Evolutionary conservation across 768 basidiomycete species (phyloP).

Genomic region (Suillus subalutaceus): DNA sequence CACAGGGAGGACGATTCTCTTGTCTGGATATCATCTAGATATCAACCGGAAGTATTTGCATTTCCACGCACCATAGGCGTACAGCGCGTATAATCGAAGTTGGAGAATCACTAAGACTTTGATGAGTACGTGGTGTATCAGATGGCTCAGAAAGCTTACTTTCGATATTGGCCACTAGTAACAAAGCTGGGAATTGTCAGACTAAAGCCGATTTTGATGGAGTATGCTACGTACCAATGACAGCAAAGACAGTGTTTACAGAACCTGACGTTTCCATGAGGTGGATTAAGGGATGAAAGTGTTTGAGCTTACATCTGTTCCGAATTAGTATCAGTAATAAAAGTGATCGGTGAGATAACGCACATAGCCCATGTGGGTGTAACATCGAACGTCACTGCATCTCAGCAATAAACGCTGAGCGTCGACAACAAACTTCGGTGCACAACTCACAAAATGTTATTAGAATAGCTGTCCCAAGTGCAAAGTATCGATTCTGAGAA

Average conservation of each 20-base stretch:
- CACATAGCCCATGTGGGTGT: constrained; percentile 5
- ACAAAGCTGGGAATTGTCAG: neutral
- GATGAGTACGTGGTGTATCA: neutral
- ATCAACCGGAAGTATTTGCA: neutral
- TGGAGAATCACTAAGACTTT: constrained; percentile 8
- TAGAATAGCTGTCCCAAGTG: constrained; percentile 4
- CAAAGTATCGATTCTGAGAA: constrained; percentile 13
- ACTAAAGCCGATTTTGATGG: neutral
- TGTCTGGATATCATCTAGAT: neutral
- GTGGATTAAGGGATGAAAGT: neutral
- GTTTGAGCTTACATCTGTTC: neutral
- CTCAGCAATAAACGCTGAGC: neutral
- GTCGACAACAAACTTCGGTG: neutral
- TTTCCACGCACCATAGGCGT: neutral
- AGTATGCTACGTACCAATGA: neutral
- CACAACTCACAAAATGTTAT: constrained; percentile 9
- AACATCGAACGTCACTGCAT: neutral
- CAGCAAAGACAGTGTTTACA: neutral
- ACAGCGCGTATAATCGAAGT: constrained; percentile 7
- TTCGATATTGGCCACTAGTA: constrained; percentile 10
- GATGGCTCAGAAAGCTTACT: neutral
- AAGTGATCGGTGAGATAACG: neutral
- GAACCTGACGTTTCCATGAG: neutral
- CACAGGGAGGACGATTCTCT: constrained; percentile 9
- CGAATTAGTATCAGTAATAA: neutral